These are phyloP conservation scores for Musa troglodytarum DNA, from an alignment of 176 grass and related monocot genomes.

Conservation along the genomic window DNA sequence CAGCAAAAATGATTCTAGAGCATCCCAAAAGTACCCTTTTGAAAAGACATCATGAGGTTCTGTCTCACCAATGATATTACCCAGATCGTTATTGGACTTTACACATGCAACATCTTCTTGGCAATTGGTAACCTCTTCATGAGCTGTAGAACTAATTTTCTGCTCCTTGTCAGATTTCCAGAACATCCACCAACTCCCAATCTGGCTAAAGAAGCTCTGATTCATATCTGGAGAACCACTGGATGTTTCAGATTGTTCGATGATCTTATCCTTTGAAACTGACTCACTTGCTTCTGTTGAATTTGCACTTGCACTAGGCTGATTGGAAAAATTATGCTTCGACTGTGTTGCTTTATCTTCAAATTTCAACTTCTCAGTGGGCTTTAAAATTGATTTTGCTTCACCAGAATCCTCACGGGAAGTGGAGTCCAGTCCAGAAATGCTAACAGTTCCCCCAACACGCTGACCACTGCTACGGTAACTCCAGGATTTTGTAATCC, in stretches of 20 bases:
- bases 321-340: not conserved
- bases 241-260: not conserved
- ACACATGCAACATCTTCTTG: not conserved
- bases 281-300: not conserved
- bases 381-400: not conserved
- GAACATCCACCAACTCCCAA: not conserved
- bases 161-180: conserved; percentile 25
- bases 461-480: not conserved
- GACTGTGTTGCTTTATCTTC: not conserved
- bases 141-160: not conserved
- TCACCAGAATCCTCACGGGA: conserved; percentile 3
- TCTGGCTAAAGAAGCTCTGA: not conserved
- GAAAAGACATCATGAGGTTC: conserved; percentile 40
- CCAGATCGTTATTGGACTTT: not conserved
- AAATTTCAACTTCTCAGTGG: not conserved
- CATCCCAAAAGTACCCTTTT: conserved; percentile 50
- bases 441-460: not conserved
- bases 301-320: not conserved
- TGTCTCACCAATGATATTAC: not conserved
- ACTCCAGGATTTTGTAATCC: not conserved
- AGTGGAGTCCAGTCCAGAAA: not conserved
- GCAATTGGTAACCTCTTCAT: not conserved
- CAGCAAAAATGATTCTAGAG: conserved; percentile 42
- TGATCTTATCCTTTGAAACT: not conserved
- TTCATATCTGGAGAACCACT: not conserved